These are phyloP conservation scores for Clonostachys rosea DNA, from an alignment of 2,329 filamentous ascomycete genomes.

Conservation along the genomic window DNA sequence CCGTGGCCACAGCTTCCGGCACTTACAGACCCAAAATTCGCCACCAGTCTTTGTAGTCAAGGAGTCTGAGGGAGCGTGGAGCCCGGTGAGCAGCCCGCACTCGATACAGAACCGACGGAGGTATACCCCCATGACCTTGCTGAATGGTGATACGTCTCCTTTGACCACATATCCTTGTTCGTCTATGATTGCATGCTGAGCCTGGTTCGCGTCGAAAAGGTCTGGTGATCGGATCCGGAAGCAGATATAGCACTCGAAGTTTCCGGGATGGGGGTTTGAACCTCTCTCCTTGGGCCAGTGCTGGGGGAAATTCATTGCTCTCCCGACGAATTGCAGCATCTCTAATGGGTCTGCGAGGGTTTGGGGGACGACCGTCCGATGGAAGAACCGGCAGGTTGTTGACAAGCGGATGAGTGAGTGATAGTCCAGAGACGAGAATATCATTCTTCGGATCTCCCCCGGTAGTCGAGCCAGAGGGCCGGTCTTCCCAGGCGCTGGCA, in stretches of 20 bases:
- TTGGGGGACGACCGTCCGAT: constrained; percentile 23
- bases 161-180: constrained; percentile 16
- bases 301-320: constrained; percentile 30
- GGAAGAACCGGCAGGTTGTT: constrained; percentile 25
- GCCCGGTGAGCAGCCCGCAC: constrained; percentile 28
- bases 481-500: no score
- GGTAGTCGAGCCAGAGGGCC: constrained; percentile 15
- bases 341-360: constrained; percentile 24
- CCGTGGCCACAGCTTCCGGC: constrained; percentile 28
- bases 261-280: constrained; percentile 28
- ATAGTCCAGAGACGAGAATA: constrained; percentile 30
- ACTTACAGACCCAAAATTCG: constrained; percentile 33
- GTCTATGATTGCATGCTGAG: constrained; percentile 23
- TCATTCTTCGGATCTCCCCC: constrained; percentile 20
- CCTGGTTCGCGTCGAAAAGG: constrained; percentile 29
- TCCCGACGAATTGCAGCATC: constrained; percentile 33
- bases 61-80: constrained; percentile 29
- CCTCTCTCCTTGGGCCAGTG: constrained; percentile 30
- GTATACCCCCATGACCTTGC: constrained; percentile 17
- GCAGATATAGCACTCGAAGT: constrained; percentile 35
- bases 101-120: constrained; percentile 35
- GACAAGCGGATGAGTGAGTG: constrained; percentile 33
- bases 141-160: constrained; percentile 4
- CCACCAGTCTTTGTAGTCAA: constrained; percentile 28
- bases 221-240: constrained; percentile 31